phyloP scores from a whole-genome alignment of 1,139 yeast genomes.

The Candida sp. region DNA sequence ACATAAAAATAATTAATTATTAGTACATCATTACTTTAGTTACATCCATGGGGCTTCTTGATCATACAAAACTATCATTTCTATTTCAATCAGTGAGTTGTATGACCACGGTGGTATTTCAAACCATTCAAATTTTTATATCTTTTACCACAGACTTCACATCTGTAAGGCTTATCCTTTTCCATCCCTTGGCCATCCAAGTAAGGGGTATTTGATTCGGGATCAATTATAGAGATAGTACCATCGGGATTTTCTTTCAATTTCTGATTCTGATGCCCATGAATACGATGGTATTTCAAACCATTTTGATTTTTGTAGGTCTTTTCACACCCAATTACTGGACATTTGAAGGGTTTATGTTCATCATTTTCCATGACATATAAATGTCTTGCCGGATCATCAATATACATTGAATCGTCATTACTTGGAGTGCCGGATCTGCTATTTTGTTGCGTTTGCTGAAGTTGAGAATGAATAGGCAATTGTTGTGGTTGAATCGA shows the following conservation, averaged over 20 bases:
- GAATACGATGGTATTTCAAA: constrained; percentile 89
- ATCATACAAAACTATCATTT: background rate
- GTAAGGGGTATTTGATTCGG: constrained; percentile 86
- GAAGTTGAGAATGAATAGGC: constrained; percentile 16
- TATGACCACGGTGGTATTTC: constrained; percentile 96
- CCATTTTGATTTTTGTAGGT: constrained; percentile 98
- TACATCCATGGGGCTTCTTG: too few species aligned
- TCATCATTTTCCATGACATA: constrained; percentile 92
- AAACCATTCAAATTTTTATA: constrained; percentile 95
- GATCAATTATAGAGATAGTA: constrained; percentile 87
- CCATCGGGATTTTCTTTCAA: constrained; percentile 92
- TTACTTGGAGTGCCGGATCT: constrained; percentile 30
- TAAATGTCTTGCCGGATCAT: constrained; percentile 91
- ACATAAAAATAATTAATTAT: too few species aligned
- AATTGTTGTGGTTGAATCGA: constrained; percentile 14
- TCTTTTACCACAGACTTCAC: constrained; percentile 97
- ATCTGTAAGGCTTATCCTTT: constrained; percentile 96
- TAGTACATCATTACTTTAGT: too few species aligned
- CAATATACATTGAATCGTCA: constrained; percentile 63
- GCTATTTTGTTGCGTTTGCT: constrained; percentile 14
- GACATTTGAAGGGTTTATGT: constrained; percentile 95
- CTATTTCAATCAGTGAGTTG: constrained; percentile 63
- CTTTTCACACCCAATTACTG: constrained; percentile 97
- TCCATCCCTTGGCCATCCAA: constrained; percentile 93
- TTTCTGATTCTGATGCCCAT: constrained; percentile 97